phyloP scores from a whole-genome alignment of 2,329 filamentous ascomycete species.

The Amphichorda felina region DNA sequence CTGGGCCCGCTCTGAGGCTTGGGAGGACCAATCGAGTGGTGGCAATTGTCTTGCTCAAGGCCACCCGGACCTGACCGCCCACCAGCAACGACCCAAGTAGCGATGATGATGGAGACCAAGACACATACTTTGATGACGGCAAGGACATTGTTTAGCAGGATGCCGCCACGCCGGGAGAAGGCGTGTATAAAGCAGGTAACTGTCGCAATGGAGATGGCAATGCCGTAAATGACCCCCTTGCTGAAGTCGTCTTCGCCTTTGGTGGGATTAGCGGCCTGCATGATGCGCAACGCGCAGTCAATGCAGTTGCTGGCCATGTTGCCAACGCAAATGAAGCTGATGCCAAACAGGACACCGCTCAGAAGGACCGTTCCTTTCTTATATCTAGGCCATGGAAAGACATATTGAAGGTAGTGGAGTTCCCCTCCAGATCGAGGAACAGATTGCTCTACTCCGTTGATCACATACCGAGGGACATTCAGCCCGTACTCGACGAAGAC shows the following conservation, averaged over 20 bases:
- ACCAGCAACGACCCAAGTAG: too few relatives aligned
- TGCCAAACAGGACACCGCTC: slow-evolving; percentile 30
- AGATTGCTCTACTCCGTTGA: slow-evolving; percentile 22
- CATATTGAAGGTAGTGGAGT: slow-evolving; percentile 35
- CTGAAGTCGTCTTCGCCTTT: slow-evolving; percentile 8
- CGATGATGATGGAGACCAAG: too few relatives aligned
- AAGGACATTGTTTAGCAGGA: slow-evolving; percentile 35
- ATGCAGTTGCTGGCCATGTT: slow-evolving; percentile 37
- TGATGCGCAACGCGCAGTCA: slow-evolving; percentile 27
- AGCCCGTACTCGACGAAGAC: too few relatives aligned
- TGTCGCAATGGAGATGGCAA: slow-evolving; percentile 31
- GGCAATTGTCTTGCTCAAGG: too few relatives aligned
- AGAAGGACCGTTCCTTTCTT: slow-evolving; percentile 21
- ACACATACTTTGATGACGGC: too few relatives aligned
- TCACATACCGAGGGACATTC: too few relatives aligned
- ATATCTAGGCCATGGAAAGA: slow-evolving; percentile 25
- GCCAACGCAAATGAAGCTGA: slow-evolving; percentile 31
- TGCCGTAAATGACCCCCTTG: slow-evolving; percentile 25
- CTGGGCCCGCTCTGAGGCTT: too few relatives aligned
- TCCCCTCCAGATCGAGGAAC: slow-evolving; percentile 33
- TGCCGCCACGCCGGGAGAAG: slow-evolving; percentile 34
- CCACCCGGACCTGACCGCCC: too few relatives aligned
- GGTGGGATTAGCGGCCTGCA: slow-evolving; percentile 17
- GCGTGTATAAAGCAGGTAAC: slow-evolving; percentile 35
- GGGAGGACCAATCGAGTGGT: too few relatives aligned